Evolutionary conservation across 2,329 filamentous ascomycete species (phyloP), one percentile per base, ranked within the genome.

Genomic region (Helotiales sp.): DNA sequence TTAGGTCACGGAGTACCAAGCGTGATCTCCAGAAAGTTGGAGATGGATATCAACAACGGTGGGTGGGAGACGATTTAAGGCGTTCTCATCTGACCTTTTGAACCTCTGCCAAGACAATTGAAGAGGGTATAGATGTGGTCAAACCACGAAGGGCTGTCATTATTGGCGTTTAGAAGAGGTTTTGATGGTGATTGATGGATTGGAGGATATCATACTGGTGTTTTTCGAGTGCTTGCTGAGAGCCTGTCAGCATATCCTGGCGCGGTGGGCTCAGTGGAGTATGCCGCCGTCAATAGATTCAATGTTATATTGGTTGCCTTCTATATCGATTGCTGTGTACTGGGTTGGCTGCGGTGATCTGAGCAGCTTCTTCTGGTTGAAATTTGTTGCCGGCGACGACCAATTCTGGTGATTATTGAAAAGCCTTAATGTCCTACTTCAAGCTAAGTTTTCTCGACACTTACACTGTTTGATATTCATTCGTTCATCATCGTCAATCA

Each of bases 31-130:
- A 82, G 95, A 64, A 93, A 91, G 74, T 75, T 99, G 64, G 95
- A 99, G 77, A 89, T 91, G 13, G 95, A 99, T 73, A 91, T 97
- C 44, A 99, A 99, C 71, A 97, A 91, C 67, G 95, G 95, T 0
- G 95, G 95, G 0, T 99, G 95, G 95, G 95, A 99, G 77, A 97
- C 86, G n/a, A 80, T 86, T 54, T 72, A 59, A 10, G 31, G 19
- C n/a, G n/a, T n/a, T n/a, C n/a, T n/a, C n/a, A n/a, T n/a, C n/a
- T n/a, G n/a, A n/a, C n/a, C n/a, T n/a, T n/a, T n/a, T n/a, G n/a
- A n/a, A n/a, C n/a, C n/a, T n/a, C n/a, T n/a, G n/a, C n/a, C n/a
- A n/a, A 15, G 9, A 5, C 6, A 13, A 3, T 9, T 6, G 8
- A 24, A 3, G 19, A 15, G 19, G 12, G 8, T 24, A 24, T 25